Base-by-base conservation (phyloP, 352 stramenopile species). In the Pythium dissimile region DNA sequence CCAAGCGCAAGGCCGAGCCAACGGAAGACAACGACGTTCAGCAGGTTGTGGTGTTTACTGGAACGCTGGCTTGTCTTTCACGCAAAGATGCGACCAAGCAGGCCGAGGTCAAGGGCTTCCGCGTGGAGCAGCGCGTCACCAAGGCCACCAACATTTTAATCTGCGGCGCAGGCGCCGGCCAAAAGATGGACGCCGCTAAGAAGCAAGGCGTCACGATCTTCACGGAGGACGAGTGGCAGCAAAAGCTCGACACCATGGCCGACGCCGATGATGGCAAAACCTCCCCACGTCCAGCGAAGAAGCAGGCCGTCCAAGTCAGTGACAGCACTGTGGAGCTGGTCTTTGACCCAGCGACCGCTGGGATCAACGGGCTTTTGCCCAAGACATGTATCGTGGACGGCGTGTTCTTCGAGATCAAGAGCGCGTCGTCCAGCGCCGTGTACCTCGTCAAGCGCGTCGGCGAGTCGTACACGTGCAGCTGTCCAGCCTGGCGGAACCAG, bases 401-500 rank as follows among this genome's bases (percentile, higher is more conserved):
- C 3, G 70, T 58, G 23, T 75, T 82, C 42, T 51, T 72, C 24
- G 69, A 84, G 24, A 65, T 84, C 10, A 67, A 82, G 47, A 84
- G 73, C 55, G 53, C 67, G 30, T 82, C 77, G 28, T 73, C 64
- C 28, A 79, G 65, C 21, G 78, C 77, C n/a, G 80, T 67, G 34
- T 88, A 88, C 62, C 48, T 77, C 20, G 67, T 75, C 50, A 83
- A 84, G 57, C 70, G 72, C 11, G 18, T 79, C 5, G 77, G 77
- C 3, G 72, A 49, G 28, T 65, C 69, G 23, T 89, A 88, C 53
- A 72, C 70, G 18, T 89, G 80, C 58, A 88, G 47, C 31, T 89
- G 80, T 41, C 78, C 77, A 9, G 76, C 77, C n/a, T 89, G 80
- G 80, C 67, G 70, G 1, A 86, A 84, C 60, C 80, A 89, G 43